These are phyloP conservation scores for Ophiostoma angusticollis DNA, from an alignment of 2,329 filamentous ascomycete genomes.

Conservation along the genomic window DNA sequence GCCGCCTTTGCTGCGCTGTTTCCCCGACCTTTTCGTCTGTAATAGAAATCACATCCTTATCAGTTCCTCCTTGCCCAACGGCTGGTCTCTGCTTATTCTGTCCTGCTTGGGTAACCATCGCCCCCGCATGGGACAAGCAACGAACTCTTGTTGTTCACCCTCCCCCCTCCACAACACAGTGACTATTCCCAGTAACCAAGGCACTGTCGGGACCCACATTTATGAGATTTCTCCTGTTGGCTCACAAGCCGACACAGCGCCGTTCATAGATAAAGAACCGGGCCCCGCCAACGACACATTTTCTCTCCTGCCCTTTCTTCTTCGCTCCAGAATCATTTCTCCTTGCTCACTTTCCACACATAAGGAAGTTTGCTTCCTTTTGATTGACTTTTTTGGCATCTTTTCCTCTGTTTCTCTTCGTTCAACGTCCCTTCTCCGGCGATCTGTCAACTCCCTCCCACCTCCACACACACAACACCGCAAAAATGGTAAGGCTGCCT, in stretches of 20 bases:
- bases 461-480: slow-evolving; percentile 6
- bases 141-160: no score
- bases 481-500: slow-evolving; percentile 12
- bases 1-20: neutral
- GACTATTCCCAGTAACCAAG: no score
- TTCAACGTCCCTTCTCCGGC: neutral
- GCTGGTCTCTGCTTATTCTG: no score
- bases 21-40: slow-evolving; percentile 9
- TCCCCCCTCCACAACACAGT: no score
- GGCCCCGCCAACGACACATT: slow-evolving; percentile 8
- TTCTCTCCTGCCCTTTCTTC: slow-evolving; percentile 3
- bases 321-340: slow-evolving; percentile 3
- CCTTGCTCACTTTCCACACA: slow-evolving; percentile 6
- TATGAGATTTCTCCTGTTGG: slow-evolving; percentile 3
- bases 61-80: no score
- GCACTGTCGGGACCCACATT: slow-evolving; percentile 7
- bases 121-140: no score
- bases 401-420: slow-evolving; percentile 1
- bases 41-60: slow-evolving; percentile 6
- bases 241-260: slow-evolving; percentile 9
- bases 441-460: neutral
- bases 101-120: no score
- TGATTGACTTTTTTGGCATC: neutral
- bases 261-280: slow-evolving; percentile 9
- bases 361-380: slow-evolving; percentile 7